Percentiles rank a stretch among this genome's conserved stretches.
These are phyloP conservation scores for Trametes cinnabarina DNA, from an alignment of 768 basidiomycete species.

Conservation along the genomic window DNA sequence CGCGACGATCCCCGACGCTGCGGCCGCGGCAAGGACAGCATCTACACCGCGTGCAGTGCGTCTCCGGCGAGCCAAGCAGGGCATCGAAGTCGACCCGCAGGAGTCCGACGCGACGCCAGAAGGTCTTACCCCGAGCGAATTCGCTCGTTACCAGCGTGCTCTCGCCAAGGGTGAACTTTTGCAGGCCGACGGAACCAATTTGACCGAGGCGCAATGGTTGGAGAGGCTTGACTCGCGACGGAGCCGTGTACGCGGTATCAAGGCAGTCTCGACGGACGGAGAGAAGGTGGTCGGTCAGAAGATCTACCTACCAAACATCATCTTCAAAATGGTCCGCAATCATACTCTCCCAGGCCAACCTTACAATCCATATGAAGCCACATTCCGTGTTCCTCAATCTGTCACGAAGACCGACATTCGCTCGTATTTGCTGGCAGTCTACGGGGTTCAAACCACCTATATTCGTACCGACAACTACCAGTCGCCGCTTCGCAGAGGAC, in stretches of 20 bases:
- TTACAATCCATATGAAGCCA: conserved; percentile 94
- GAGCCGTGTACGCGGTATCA: conserved; percentile 66
- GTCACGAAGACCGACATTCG: conserved; percentile 93
- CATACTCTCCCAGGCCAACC: conserved; percentile 69
- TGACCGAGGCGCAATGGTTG: conserved; percentile 60
- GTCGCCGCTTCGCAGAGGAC: conserved; percentile 45
- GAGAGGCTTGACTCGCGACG: conserved; percentile 54
- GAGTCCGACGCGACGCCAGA: conserved; percentile 49
- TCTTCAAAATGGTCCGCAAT: conserved; percentile 83
- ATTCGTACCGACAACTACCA: conserved; percentile 94
- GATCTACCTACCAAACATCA: conserved; percentile 86
- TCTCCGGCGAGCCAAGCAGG: conserved; percentile 57
- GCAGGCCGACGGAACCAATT: conserved; percentile 29
- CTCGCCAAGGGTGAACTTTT: conserved; percentile 51
- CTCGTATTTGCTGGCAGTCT: conserved; percentile 79
- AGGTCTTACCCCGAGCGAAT: conserved; percentile 67
- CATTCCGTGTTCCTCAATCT: conserved; percentile 86
- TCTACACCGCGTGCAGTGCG: conserved; percentile 76
- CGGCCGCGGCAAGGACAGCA: conserved; percentile 54
- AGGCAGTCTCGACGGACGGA: conserved; percentile 35
- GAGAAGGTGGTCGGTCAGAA: conserved; percentile 68
- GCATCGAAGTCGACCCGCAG: conserved; percentile 34
- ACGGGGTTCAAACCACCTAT: conserved; percentile 87
- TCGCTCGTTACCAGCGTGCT: conserved; percentile 57
- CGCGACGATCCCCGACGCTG: conserved; percentile 39